Percentiles rank a stretch among this genome's conserved stretches.
These are phyloP conservation scores for Cystofilobasidium bisporidii DNA, from an alignment of 768 basidiomycete species.

Conservation along the genomic window DNA sequence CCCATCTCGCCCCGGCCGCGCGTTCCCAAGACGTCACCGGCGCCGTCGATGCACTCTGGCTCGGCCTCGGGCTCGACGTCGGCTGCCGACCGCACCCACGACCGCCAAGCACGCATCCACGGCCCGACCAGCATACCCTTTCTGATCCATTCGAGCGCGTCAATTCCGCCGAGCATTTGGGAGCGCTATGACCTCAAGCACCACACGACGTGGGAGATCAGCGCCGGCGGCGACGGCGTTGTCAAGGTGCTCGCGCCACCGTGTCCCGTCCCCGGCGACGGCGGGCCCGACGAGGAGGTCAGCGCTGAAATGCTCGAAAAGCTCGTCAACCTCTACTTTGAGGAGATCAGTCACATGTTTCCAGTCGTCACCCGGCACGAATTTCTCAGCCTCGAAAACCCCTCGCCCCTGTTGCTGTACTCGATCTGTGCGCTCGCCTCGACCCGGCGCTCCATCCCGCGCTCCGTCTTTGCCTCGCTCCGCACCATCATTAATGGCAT, in stretches of 20 bases:
- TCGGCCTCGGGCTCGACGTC: not conserved
- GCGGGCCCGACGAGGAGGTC: not conserved
- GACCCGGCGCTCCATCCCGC: conserved; percentile 61
- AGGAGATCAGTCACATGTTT: conserved; percentile 70
- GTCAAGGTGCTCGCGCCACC: conserved; percentile 46
- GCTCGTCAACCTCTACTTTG: conserved; percentile 86
- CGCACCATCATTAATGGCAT: conserved; percentile 75
- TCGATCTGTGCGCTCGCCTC: conserved; percentile 89
- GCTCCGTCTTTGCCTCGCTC: conserved; percentile 78
- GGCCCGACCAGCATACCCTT: conserved; percentile 82
- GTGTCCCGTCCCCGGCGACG: not conserved
- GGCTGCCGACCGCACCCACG: conserved; percentile 4
- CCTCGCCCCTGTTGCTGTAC: conserved; percentile 72
- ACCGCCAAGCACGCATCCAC: conserved; percentile 36
- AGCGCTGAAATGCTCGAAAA: conserved; percentile 56
- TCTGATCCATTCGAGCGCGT: conserved; percentile 78
- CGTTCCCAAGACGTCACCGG: not conserved
- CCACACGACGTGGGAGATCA: conserved; percentile 76
- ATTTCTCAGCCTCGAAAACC: conserved; percentile 67
- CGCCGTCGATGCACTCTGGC: not conserved
- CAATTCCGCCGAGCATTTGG: conserved; percentile 73
- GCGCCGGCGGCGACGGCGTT: conserved; percentile 71
- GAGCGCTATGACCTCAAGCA: conserved; percentile 80
- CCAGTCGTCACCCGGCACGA: conserved; percentile 82
- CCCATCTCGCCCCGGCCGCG: not conserved